Evolutionary conservation across 345 rosid genomes (phyloP).

Genomic region (Geranium brycei): DNA sequence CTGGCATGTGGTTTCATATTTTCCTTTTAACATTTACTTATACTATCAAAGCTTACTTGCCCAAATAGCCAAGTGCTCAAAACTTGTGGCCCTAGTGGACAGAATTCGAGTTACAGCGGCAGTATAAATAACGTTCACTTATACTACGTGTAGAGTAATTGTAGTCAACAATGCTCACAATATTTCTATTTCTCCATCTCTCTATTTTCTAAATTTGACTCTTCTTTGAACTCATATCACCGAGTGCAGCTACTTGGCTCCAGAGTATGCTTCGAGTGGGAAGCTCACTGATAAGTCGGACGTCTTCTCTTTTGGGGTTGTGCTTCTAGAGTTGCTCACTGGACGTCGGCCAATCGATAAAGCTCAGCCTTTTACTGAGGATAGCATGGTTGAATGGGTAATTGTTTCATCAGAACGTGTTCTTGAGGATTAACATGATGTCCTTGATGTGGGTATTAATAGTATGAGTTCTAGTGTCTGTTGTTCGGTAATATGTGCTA

Average conservation of each 20-base stretch:
- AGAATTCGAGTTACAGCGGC: too few relatives aligned
- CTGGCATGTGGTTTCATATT: slow-evolving; percentile 2
- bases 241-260: slow-evolving; percentile 65
- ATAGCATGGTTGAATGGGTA: slow-evolving; percentile 88
- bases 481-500: too few relatives aligned
- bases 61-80: too few relatives aligned
- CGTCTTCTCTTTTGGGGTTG: slow-evolving; percentile 74
- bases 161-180: neutral
- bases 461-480: neutral
- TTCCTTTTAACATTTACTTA: neutral
- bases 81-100: too few relatives aligned
- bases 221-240: slow-evolving; percentile 5
- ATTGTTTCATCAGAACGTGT: neutral
- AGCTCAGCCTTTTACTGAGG: slow-evolving; percentile 39
- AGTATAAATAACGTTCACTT: too few relatives aligned
- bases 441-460: neutral
- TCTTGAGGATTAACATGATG: neutral
- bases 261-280: slow-evolving; percentile 82
- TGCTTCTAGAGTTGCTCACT: slow-evolving; percentile 76
- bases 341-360: slow-evolving; percentile 63
- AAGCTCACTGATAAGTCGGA: slow-evolving; percentile 83
- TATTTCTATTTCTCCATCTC: neutral
- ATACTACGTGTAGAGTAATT: too few relatives aligned
- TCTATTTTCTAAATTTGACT: neutral
- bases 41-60: neutral